Evolutionary conservation across 129 eudicot species (phyloP), one percentile per base, ranked within the genome.

Genomic region (Smallanthus sonchifolius): DNA sequence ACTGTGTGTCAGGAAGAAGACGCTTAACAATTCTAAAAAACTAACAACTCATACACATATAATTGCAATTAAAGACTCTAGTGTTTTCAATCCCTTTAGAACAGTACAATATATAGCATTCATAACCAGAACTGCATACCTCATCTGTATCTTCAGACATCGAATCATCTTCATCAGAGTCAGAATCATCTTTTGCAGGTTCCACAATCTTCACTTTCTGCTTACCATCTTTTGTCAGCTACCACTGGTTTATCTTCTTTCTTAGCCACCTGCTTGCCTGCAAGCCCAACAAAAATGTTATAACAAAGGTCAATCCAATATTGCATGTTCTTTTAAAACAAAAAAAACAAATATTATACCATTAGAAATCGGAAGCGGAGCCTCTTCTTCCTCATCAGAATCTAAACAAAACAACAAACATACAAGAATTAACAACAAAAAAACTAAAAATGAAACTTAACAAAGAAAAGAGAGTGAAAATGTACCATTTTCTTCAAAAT

Each of bases 191-290:
- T 36, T 91, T 88, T 20, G 16, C 84, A 32, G 93, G 96, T 70
- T 83, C 91, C 49, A 81, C 91, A 32, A 92, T 83, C 80, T 76
- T 89, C 79, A 84, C 90, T 87, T 85, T 83, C 32, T 79, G 86
- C 81, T 87, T 87, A 30, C 83, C 84, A n/a, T 74, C 85, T 55
- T 86, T 78, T 68, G 66, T 51, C 34, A 38, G 45, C 65, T 60
- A 34, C 86, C 28, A 67, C 80, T 73, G 80, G 36, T 48, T 72
- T 76, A 77, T 83, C 97, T 60, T 81, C 83, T 81, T 88, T 86
- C 79, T 83, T 78, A 5, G 71, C 20, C 40, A 67, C 83, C 51
- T 76, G 83, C 47, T 67, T 83, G 7, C 86, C 94, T 92, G 74
- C 48, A 71, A 54, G 30, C n/a, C 71, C 57, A 75, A 36, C 39